phyloP scores from a whole-genome alignment of 2,329 filamentous ascomycete species.

The Beauveria asiatica region DNA sequence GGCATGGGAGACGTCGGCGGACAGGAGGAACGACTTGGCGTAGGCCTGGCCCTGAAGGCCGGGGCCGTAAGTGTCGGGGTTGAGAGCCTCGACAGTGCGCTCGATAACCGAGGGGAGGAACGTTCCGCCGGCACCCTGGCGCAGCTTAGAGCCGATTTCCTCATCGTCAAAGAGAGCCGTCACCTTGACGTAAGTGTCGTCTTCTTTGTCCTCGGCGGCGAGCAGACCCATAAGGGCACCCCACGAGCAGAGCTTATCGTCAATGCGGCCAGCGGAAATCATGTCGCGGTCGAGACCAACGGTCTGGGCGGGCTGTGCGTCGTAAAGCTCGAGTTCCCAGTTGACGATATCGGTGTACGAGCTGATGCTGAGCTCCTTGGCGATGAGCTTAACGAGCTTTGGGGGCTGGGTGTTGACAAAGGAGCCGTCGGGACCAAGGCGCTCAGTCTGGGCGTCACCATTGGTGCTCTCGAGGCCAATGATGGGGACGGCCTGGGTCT shows the following conservation, averaged over 20 bases:
- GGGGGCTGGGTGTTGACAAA: constrained; percentile 82
- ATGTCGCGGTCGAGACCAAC: constrained; percentile 86
- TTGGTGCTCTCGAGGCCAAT: constrained; percentile 77
- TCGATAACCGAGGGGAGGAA: constrained; percentile 77
- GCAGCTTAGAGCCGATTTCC: constrained; percentile 84
- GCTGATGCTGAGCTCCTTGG: constrained; percentile 62
- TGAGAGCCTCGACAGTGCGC: constrained; percentile 64
- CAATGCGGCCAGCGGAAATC: constrained; percentile 90
- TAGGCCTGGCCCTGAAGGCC: constrained; percentile 71
- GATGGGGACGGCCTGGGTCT: constrained; percentile 91
- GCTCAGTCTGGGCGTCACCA: constrained; percentile 26
- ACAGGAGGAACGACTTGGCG: constrained; percentile 85
- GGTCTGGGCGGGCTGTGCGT: constrained; percentile 74
- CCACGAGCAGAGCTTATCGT: constrained; percentile 97
- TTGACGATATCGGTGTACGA: constrained; percentile 72
- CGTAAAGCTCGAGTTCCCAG: constrained; percentile 96
- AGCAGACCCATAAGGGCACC: constrained; percentile 78
- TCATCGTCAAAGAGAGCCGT: constrained; percentile 96
- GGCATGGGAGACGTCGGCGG: constrained; percentile 87
- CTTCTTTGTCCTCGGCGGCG: constrained; percentile 48
- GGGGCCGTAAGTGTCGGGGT: constrained; percentile 44
- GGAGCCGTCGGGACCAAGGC: constrained; percentile 54
- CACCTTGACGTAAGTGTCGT: constrained; percentile 69
- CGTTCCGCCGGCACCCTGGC: constrained; percentile 84
- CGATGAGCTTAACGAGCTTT: constrained; percentile 74